These are phyloP conservation scores for Eucalyptus cloeziana DNA, from an alignment of 345 rosid genomes.

Conservation along the genomic window DNA sequence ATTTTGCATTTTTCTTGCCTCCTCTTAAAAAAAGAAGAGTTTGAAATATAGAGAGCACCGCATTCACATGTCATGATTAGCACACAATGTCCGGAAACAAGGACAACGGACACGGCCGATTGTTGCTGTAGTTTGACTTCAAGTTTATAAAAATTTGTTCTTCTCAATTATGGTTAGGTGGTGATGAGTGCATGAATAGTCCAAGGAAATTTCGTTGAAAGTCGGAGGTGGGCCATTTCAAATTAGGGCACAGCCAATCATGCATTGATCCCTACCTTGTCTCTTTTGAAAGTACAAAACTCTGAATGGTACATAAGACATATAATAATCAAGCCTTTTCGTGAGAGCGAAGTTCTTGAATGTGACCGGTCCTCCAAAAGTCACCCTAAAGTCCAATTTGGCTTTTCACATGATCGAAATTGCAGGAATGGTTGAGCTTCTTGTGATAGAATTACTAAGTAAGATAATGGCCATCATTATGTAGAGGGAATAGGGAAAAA, in stretches of 20 bases:
- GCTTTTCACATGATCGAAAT: not conserved
- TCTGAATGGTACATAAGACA: not conserved
- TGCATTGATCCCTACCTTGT: not conserved
- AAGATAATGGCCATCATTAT: not conserved
- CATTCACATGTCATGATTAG: not conserved
- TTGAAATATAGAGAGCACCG: not conserved
- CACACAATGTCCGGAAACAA: not conserved
- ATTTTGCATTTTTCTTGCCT: not conserved
- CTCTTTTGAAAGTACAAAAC: not conserved
- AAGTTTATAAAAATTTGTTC: not conserved
- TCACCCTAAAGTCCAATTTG: not conserved
- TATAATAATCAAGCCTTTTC: not conserved
- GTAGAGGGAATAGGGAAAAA: not conserved
- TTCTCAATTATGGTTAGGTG: not conserved
- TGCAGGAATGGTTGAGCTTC: not conserved
- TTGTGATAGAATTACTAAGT: not conserved
- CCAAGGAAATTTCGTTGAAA: not conserved
- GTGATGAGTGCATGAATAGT: not conserved
- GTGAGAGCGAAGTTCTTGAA: not conserved
- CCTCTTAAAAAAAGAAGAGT: not conserved
- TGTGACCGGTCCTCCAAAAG: not conserved
- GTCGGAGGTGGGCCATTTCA: not conserved
- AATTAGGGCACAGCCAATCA: not conserved
- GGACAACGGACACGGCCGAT: not conserved
- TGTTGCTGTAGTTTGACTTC: not conserved